Evolutionary conservation across 2,329 filamentous ascomycete species (phyloP).

Genomic region (Rugonectria rugulosa): DNA sequence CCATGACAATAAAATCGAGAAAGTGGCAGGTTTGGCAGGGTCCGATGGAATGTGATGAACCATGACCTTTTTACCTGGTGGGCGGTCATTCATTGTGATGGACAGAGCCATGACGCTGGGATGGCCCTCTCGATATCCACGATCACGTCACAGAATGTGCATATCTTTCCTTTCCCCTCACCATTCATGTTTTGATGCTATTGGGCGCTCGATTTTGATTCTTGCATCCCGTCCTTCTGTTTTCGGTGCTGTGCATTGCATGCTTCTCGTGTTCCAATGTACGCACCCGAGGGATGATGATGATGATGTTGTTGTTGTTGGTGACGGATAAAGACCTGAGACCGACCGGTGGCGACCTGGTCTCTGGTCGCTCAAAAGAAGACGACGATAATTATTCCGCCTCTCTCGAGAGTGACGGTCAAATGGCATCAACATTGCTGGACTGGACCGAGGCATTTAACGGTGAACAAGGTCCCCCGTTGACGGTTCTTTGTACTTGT

Average conservation of each 20-base stretch:
- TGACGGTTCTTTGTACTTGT: no score
- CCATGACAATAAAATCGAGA: no score
- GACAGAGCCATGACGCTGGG: slow-evolving; percentile 7
- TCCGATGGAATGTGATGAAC: neutral
- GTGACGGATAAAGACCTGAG: neutral
- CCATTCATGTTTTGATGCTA: neutral
- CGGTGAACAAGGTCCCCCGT: no score
- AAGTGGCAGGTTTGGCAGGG: neutral
- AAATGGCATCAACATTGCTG: no score
- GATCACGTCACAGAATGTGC: slow-evolving; percentile 19
- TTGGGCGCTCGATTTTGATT: neutral
- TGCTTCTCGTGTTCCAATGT: neutral
- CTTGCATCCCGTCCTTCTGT: neutral
- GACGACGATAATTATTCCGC: slow-evolving; percentile 17
- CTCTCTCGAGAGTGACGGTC: no score
- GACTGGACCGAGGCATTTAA: no score
- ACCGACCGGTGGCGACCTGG: neutral
- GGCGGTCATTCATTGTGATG: slow-evolving; percentile 8
- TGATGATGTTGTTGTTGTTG: no score
- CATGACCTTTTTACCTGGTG: neutral
- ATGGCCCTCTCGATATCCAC: neutral
- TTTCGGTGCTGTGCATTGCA: neutral
- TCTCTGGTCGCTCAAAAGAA: neutral
- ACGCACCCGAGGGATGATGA: neutral
- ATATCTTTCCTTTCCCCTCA: neutral